phyloP scores from a whole-genome alignment of 2,329 filamentous ascomycete species.

The Bimuria novae-zelandiae region DNA sequence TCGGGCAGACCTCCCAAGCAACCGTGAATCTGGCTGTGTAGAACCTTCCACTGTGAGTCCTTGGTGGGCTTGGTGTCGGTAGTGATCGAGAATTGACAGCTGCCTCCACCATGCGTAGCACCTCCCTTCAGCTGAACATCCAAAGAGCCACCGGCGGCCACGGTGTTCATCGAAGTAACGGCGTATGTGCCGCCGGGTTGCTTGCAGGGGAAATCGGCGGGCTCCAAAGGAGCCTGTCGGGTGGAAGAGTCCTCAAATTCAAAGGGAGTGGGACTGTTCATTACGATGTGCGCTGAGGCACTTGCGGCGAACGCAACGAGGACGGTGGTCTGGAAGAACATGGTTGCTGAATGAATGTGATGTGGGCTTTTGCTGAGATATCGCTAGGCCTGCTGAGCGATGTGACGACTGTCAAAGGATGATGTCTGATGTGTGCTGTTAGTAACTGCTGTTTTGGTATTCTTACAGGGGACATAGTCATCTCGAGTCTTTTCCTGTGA shows the following conservation, averaged over 20 bases:
- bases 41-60: conserved; percentile 77
- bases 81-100: conserved; percentile 86
- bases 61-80: conserved; percentile 70
- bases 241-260: conserved; percentile 45
- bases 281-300: conserved; percentile 75
- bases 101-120: conserved; percentile 87
- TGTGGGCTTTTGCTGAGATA: conserved; percentile 26
- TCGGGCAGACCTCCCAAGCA: conserved; percentile 63
- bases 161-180: conserved; percentile 63
- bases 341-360: conserved; percentile 41
- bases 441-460: no score
- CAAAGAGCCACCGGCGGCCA: conserved; percentile 57
- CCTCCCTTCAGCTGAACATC: conserved; percentile 38
- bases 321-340: conserved; percentile 58
- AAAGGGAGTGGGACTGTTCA: conserved; percentile 71
- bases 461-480: no score
- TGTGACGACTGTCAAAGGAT: conserved; percentile 18
- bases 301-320: conserved; percentile 60
- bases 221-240: conserved; percentile 68
- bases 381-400: conserved; percentile 49
- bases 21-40: conserved; percentile 84
- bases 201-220: conserved; percentile 82
- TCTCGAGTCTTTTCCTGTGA: no score
- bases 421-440: no score
- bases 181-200: conserved; percentile 55